A percentile compares a stretch with the other conserved stretches of the same genome.
Evolutionary conservation across 2,329 filamentous ascomycete species (phyloP).

Genomic region (Aureobasidium vineae): DNA sequence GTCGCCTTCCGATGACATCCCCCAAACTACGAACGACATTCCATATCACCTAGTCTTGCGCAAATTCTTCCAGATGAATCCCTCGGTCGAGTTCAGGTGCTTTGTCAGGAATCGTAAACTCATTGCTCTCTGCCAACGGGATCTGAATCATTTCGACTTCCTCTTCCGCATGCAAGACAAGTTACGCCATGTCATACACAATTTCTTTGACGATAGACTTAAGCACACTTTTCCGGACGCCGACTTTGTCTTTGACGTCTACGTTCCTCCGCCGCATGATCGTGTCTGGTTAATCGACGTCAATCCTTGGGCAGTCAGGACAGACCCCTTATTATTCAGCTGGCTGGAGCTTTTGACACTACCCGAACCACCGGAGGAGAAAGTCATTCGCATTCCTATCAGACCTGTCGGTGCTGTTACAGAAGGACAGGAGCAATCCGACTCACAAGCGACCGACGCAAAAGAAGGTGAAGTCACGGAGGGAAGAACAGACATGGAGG

Average conservation of each 20-base stretch:
- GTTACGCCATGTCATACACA: conserved; percentile 65
- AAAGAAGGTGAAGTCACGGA: conserved; percentile 2
- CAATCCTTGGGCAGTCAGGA: conserved; percentile 89
- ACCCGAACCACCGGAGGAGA: conserved; percentile 52
- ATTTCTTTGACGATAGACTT: conserved; percentile 74
- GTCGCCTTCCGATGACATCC: conserved; percentile 27
- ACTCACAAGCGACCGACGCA: not conserved
- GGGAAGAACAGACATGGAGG: conserved; percentile 31
- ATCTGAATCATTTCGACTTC: conserved; percentile 88
- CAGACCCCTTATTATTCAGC: conserved; percentile 83
- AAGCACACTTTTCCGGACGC: conserved; percentile 77
- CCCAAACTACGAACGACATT: conserved; percentile 48
- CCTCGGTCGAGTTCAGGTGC: conserved; percentile 89
- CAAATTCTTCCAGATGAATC: conserved; percentile 84
- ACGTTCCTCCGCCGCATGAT: conserved; percentile 73
- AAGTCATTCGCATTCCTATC: conserved; percentile 27
- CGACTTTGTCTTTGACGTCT: conserved; percentile 88
- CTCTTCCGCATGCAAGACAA: conserved; percentile 65
- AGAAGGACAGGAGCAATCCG: not conserved
- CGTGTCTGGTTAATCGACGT: conserved; percentile 86
- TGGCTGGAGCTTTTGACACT: conserved; percentile 83
- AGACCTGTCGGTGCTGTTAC: not conserved
- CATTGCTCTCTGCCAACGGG: conserved; percentile 81
- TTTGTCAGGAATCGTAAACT: conserved; percentile 83
- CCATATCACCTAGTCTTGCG: conserved; percentile 80